A percentile compares a stretch with the other conserved stretches of the same genome.
phyloP scores from a whole-genome alignment of 2,329 filamentous ascomycete genomes.

The Pseudocercospora cruenta region DNA sequence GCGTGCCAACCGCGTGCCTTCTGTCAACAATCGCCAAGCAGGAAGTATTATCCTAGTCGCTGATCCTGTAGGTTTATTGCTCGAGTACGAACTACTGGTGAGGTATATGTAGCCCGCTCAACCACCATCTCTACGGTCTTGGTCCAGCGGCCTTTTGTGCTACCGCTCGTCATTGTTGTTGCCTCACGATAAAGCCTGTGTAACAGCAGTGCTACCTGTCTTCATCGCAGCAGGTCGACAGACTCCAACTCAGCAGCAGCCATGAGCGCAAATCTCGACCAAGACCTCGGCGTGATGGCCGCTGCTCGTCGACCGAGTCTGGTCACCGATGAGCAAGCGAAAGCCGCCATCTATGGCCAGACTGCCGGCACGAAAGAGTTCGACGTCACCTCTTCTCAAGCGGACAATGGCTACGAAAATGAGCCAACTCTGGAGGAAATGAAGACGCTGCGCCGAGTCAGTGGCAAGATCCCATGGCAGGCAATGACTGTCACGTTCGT shows the following conservation, averaged over 20 bases:
- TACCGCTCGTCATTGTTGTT: neutral
- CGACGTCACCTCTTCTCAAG: constrained; percentile 17
- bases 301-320: constrained; percentile 31
- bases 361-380: constrained; percentile 17
- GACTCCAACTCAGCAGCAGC: constrained; percentile 6
- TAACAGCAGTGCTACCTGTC: constrained; percentile 2
- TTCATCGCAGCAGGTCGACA: constrained; percentile 6
- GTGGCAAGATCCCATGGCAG: constrained; percentile 50
- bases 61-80: constrained; percentile 16
- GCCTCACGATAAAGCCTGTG: neutral
- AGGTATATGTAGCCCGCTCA: neutral
- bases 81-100: neutral
- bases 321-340: constrained; percentile 19
- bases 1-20: constrained; percentile 26
- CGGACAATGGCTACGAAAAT: constrained; percentile 32
- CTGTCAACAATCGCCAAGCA: constrained; percentile 14
- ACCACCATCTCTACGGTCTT: neutral
- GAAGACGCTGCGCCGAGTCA: constrained; percentile 48
- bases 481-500: constrained; percentile 53
- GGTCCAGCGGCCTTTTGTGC: constrained; percentile 13
- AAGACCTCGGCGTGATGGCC: constrained; percentile 30
- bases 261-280: constrained; percentile 26
- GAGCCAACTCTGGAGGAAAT: constrained; percentile 50
- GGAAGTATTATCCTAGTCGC: constrained; percentile 16
- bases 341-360: constrained; percentile 22